These are phyloP conservation scores for Phytophthora constricta DNA, from an alignment of 352 stramenopile species.

Conservation along the genomic window DNA sequence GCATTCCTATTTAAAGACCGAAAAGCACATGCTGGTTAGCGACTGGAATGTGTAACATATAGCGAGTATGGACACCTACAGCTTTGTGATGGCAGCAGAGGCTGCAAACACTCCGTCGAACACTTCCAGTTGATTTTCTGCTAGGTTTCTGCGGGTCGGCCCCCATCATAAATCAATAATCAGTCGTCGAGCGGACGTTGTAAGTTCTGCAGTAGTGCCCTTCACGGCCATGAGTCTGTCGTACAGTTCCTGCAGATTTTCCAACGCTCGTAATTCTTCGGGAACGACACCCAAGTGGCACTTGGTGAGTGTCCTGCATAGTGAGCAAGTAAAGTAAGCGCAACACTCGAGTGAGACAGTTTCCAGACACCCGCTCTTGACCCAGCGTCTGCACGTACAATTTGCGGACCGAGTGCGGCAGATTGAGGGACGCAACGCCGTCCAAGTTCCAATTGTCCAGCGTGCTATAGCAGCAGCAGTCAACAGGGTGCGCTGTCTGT, in stretches of 20 bases:
- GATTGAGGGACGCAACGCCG: slow-evolving; percentile 41
- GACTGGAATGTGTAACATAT: background rate
- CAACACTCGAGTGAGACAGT: background rate
- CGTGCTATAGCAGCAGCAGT: slow-evolving; percentile 32
- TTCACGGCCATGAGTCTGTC: too few relatives aligned
- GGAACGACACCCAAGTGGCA: slow-evolving; percentile 56
- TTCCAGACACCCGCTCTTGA: slow-evolving; percentile 7
- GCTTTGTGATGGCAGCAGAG: slow-evolving; percentile 32
- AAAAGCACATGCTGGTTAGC: slow-evolving; percentile 11
- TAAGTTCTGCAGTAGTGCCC: too few relatives aligned
- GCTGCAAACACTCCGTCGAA: slow-evolving; percentile 43
- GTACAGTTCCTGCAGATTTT: slow-evolving; percentile 54
- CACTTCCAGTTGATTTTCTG: slow-evolving; percentile 46
- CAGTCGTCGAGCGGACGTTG: too few relatives aligned
- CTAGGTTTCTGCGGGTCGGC: slow-evolving; percentile 57
- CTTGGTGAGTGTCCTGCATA: slow-evolving; percentile 46
- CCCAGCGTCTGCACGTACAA: slow-evolving; percentile 45
- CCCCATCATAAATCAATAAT: slow-evolving; percentile 3
- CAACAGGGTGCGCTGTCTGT: too few relatives aligned
- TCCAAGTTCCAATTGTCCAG: slow-evolving; percentile 73
- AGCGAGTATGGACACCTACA: slow-evolving; percentile 41
- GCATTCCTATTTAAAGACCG: slow-evolving; percentile 44
- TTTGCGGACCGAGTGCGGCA: slow-evolving; percentile 56
- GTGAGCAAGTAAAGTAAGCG: background rate
- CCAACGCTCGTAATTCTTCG: slow-evolving; percentile 49